Conservation (phyloP, 352 stramenopile genomes). For the Globisporangium heterothallicum region DNA sequence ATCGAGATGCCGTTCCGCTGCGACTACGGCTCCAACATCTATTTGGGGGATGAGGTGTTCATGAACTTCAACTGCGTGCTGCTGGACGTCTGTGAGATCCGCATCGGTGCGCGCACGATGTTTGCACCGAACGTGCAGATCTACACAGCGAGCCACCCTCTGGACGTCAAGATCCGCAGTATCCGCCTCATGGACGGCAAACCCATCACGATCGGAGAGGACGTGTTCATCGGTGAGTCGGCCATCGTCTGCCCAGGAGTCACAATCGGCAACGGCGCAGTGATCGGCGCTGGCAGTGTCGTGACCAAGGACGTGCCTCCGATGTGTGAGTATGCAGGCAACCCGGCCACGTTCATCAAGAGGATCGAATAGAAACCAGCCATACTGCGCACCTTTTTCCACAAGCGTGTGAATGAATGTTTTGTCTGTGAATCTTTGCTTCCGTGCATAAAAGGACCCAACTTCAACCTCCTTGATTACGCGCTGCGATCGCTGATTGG, state of each 20-base stretch:
- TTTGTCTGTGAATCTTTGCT: not conserved
- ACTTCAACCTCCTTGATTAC: too few species aligned
- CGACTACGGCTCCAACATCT: slow-evolving; percentile 87
- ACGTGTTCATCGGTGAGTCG: slow-evolving; percentile 82
- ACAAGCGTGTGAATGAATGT: not conserved
- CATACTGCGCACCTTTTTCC: too few species aligned
- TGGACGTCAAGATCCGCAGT: slow-evolving; percentile 39
- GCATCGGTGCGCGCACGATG: slow-evolving; percentile 68
- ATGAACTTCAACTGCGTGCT: slow-evolving; percentile 89
- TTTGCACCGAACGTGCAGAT: slow-evolving; percentile 75
- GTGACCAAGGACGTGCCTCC: slow-evolving; percentile 71
- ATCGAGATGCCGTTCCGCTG: slow-evolving; percentile 85
- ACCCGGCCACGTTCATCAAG: slow-evolving; percentile 73
- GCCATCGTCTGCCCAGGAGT: slow-evolving; percentile 60
- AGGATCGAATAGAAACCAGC: slow-evolving; percentile 27
- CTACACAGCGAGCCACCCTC: slow-evolving; percentile 74
- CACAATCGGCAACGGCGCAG: slow-evolving; percentile 41
- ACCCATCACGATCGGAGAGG: slow-evolving; percentile 68
- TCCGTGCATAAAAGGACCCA: not conserved
- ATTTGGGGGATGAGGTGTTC: slow-evolving; percentile 66
- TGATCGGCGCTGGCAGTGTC: slow-evolving; percentile 71
- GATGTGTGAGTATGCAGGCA: slow-evolving; percentile 54
- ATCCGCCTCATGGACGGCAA: slow-evolving; percentile 52
- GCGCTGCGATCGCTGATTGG: not conserved
- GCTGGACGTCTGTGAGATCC: slow-evolving; percentile 76